These are phyloP conservation scores for Leucocoprinus leucothites DNA, from an alignment of 768 basidiomycete genomes.

Conservation along the genomic window DNA sequence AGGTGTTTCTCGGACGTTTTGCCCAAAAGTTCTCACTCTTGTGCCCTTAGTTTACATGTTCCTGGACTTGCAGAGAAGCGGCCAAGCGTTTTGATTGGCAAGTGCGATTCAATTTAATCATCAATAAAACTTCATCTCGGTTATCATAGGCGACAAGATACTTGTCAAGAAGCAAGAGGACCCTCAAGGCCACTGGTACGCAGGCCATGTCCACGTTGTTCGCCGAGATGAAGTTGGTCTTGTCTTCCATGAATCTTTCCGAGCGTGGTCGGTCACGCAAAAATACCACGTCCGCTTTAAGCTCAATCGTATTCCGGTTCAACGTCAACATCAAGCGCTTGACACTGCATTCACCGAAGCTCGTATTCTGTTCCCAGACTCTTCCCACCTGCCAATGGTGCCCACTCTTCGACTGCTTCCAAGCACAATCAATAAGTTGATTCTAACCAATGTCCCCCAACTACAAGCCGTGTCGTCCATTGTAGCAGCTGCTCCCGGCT, in stretches of 20 bases:
- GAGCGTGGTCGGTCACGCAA: constrained; percentile 27
- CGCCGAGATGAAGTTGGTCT: constrained; percentile 48
- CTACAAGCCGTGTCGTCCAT: constrained; percentile 48
- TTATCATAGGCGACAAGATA: constrained; percentile 46
- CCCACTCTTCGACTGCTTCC: constrained; percentile 11
- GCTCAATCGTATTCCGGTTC: constrained; percentile 52
- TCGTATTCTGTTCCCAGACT: constrained; percentile 48
- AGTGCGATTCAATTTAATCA: constrained; percentile 6
- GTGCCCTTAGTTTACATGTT: constrained; percentile 19
- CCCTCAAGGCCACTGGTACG: constrained; percentile 45
- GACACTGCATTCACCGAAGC: constrained; percentile 40
- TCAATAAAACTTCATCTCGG: not conserved
- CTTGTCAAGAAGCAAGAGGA: constrained; percentile 43
- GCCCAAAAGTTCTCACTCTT: not conserved
- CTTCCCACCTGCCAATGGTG: not conserved
- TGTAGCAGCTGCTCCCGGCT: constrained; percentile 37
- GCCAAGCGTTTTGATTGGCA: constrained; percentile 54
- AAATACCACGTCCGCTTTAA: constrained; percentile 53
- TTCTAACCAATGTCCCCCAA: constrained; percentile 46
- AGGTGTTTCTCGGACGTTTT: constrained; percentile 12
- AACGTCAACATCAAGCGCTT: constrained; percentile 59
- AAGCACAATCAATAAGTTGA: constrained; percentile 36
- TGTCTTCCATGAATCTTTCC: constrained; percentile 44
- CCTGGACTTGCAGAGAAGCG: constrained; percentile 57
- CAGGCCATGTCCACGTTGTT: constrained; percentile 56